A percentile compares a stretch with the other conserved stretches of the same genome.
Conservation (phyloP, 768 basidiomycete species). For the Lentinula sp. region DNA sequence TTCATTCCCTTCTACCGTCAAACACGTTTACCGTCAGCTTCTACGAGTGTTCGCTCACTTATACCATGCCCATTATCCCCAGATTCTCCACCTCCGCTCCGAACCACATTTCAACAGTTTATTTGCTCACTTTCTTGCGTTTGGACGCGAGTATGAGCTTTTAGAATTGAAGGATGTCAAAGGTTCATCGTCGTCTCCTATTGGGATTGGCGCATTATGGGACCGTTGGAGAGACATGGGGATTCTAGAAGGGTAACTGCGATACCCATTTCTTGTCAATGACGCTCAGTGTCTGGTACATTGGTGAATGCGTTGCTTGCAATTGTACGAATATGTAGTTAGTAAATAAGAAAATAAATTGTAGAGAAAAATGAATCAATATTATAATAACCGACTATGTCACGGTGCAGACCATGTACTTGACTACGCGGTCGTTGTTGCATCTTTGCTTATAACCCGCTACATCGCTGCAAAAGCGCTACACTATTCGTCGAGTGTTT, state of each 20-base stretch:
- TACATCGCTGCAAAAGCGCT: neutral
- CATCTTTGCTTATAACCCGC: neutral
- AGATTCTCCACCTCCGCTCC: slow-evolving; percentile 88
- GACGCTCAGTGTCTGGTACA: neutral
- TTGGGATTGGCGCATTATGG: slow-evolving; percentile 77
- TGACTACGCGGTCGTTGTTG: slow-evolving; percentile 1
- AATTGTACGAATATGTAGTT: neutral
- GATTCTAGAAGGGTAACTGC: slow-evolving; percentile 44
- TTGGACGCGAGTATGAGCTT: slow-evolving; percentile 92
- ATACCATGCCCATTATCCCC: slow-evolving; percentile 91
- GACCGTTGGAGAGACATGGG: slow-evolving; percentile 93
- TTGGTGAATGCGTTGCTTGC: neutral
- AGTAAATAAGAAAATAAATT: neutral
- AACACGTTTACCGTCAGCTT: slow-evolving; percentile 95
- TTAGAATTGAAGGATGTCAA: slow-evolving; percentile 88
- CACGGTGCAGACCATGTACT: neutral
- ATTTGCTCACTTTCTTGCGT: slow-evolving; percentile 96
- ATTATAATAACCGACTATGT: neutral
- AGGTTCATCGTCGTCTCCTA: slow-evolving; percentile 52
- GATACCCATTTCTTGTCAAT: neutral
- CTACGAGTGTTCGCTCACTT: slow-evolving; percentile 97
- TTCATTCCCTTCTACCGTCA: slow-evolving; percentile 83
- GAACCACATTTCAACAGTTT: slow-evolving; percentile 97
- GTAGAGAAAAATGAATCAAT: neutral
- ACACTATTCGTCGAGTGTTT: neutral